Evolutionary conservation across 306 rosid genomes (phyloP).

Genomic region (Dalbergia oliveri): DNA sequence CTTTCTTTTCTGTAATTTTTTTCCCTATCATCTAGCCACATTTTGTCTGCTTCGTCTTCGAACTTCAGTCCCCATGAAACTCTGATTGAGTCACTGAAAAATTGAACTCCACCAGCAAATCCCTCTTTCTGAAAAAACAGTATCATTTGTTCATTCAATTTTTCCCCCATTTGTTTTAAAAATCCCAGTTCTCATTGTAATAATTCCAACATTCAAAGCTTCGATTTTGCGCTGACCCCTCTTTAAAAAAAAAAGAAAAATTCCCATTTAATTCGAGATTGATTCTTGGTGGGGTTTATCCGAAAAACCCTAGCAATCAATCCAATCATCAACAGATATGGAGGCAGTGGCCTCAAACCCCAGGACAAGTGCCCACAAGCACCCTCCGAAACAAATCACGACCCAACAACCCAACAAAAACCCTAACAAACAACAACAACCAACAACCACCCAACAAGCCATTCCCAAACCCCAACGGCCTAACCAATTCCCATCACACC

Average conservation of each 20-base stretch:
- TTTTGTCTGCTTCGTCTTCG: no score
- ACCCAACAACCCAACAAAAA: not conserved
- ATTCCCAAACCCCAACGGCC: constrained; percentile 41
- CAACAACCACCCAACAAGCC: not conserved
- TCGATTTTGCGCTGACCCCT: not conserved
- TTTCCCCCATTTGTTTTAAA: no score
- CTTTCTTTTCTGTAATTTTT: no score
- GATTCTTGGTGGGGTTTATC: not conserved
- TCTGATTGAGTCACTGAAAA: no score
- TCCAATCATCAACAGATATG: constrained; percentile 19
- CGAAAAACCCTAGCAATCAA: not conserved
- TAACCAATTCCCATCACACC: constrained; percentile 48
- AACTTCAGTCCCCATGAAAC: no score
- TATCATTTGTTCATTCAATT: no score
- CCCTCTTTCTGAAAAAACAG: no score
- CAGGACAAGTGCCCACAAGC: constrained; percentile 23
- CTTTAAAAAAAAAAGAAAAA: not conserved
- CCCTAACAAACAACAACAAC: constrained; percentile 37
- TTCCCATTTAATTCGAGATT: not conserved
- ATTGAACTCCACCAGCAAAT: no score
- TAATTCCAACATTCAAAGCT: not conserved
- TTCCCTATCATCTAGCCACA: no score
- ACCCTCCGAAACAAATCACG: constrained; percentile 32
- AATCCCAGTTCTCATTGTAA: not conserved
- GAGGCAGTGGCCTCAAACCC: constrained; percentile 59